Evolutionary conservation across 495 filamentous ascomycete genomes (phyloP), one percentile per base, ranked within the genome.

Genomic region (Staphylotrichum longicolle): DNA sequence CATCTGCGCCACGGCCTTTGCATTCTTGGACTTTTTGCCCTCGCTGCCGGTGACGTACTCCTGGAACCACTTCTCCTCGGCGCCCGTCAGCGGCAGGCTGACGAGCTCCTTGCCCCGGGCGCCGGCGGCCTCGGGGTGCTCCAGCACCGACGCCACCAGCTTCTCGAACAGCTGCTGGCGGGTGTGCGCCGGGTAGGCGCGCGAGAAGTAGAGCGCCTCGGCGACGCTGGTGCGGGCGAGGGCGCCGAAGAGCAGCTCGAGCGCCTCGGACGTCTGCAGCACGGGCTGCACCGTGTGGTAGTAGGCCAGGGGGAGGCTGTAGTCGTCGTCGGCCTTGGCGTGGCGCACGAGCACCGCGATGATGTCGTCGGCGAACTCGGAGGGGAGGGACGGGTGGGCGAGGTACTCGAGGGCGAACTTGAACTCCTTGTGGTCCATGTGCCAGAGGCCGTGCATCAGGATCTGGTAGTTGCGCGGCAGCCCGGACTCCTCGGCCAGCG

Each of bases 281-380:
- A 86, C 77, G 9, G 90, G 89, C 46, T 84, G 82, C 4, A 85
- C 83, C 20, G 85, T 85, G 54, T 91, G 82, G 72, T 88, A 93
- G 72, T 93, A 94, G 35, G 89, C 87, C 56, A 93, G 80, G 0
- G 88, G 75, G 6, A 91, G 78, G 52, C 76, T 82, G 66, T 85
- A 83, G 20, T 27, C 20, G 64, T 91, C 86, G 57, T 82, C 77
- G 50, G 80, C 75, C 3, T 83, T 75, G 59, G 85, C 75, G 58
- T 85, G 76, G 11, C 78, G 77, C 40, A 89, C 85, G n/a, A 94
- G 81, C 32, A 80, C 80, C 42, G 83, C 78, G 60, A 91, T 81
- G 51, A 93, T 91, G 57, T 93, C 89, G 71, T 93, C 89, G 37
- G 88, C 83, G 66, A 93, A 93, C 34, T 89, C 90, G 33, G 89